Evolutionary conservation across 306 rosid genomes (phyloP).

Genomic region (Geum urbanum): DNA sequence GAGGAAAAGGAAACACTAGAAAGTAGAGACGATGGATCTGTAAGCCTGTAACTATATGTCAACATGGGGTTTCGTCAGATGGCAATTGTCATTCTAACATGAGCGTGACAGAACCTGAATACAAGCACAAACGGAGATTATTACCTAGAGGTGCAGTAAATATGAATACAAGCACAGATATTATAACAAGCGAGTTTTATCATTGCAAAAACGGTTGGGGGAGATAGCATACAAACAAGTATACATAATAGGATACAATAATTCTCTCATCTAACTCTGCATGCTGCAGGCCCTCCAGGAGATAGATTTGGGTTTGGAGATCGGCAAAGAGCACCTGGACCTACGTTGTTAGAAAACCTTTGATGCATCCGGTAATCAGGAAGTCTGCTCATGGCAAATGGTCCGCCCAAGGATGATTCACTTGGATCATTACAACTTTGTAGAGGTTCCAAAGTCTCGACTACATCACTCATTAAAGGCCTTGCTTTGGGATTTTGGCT

Average conservation of each 20-base stretch:
- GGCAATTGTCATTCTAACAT: not conserved
- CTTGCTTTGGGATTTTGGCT: constrained; percentile 99
- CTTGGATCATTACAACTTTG: constrained; percentile 65
- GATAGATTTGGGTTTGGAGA: constrained; percentile 89
- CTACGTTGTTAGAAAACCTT: constrained; percentile 70
- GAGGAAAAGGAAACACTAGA: not conserved
- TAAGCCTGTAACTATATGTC: constrained; percentile 6
- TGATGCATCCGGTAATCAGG: constrained; percentile 66
- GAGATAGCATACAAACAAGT: constrained; percentile 33
- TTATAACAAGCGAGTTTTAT: constrained; percentile 22
- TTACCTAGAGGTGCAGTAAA: constrained; percentile 20
- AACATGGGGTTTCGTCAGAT: constrained; percentile 1
- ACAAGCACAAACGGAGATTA: constrained; percentile 16
- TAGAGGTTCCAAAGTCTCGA: constrained; percentile 92
- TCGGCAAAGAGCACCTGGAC: constrained; percentile 72
- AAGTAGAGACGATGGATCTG: not conserved
- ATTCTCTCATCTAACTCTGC: constrained; percentile 72
- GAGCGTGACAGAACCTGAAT: constrained; percentile 10
- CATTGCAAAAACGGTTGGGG: constrained; percentile 28
- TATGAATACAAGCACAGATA: constrained; percentile 11
- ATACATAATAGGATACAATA: constrained; percentile 21
- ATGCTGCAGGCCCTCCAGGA: constrained; percentile 72
- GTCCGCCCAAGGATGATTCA: constrained; percentile 53
- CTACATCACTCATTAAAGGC: constrained; percentile 99
- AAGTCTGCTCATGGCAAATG: constrained; percentile 61